These are phyloP conservation scores for Chlorella sp. DNA, from an alignment of 139 green algal species.

Conservation along the genomic window DNA sequence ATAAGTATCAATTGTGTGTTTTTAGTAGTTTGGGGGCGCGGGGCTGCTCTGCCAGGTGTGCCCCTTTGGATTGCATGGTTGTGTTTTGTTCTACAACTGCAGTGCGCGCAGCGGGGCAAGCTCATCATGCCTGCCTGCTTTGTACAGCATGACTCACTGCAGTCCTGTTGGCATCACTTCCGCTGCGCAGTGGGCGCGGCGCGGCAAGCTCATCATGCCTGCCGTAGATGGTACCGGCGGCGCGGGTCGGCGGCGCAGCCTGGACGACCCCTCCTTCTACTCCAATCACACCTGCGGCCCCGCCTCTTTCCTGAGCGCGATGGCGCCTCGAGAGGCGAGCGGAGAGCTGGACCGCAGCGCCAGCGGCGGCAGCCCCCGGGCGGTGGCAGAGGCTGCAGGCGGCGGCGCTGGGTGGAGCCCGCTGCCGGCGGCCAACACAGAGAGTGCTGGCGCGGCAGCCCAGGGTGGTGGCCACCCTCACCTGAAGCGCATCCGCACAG, in stretches of 20 bases:
- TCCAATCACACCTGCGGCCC: conserved; percentile 55
- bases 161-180: neutral
- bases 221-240: neutral
- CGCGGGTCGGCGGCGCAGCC: neutral
- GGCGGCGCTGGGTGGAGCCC: neutral
- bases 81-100: too few relatives aligned
- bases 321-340: neutral
- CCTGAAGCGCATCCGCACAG: conserved; percentile 37
- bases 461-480: neutral
- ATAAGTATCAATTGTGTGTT: too few relatives aligned
- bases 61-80: too few relatives aligned
- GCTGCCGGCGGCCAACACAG: neutral
- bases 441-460: too few relatives aligned
- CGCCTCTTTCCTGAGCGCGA: conserved; percentile 24
- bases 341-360: too few relatives aligned
- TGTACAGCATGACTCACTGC: too few relatives aligned
- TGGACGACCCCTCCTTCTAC: conserved; percentile 54
- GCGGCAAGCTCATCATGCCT: conserved; percentile 49
- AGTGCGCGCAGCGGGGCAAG: conserved; percentile 79
- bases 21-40: too few relatives aligned
- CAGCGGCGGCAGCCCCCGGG: too few relatives aligned
- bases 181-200: conserved; percentile 71
- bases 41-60: too few relatives aligned
- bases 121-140: conserved; percentile 18
- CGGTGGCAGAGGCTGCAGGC: neutral